These are phyloP conservation scores for Geosmithia morbida DNA, from an alignment of 2,329 filamentous ascomycete genomes.

Conservation along the genomic window DNA sequence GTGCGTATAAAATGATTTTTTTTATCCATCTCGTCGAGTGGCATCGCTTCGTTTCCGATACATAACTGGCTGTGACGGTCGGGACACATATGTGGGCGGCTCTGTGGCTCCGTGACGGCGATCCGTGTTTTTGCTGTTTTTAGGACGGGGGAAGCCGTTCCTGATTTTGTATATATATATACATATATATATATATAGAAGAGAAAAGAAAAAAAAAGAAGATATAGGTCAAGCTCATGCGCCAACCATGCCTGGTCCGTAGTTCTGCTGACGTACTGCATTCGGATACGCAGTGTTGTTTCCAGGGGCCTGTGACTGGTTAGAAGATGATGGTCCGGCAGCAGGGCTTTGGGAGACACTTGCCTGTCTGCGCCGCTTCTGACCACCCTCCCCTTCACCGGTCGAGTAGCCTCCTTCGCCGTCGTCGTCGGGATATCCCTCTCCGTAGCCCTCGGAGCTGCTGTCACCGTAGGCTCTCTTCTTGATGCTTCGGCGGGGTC, in stretches of 20 bases:
- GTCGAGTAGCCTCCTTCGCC: constrained; percentile 58
- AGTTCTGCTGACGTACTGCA: constrained; percentile 34
- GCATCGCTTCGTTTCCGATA: too few relatives aligned
- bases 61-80: too few relatives aligned
- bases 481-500: constrained; percentile 52
- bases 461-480: constrained; percentile 65
- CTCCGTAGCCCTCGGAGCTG: constrained; percentile 61
- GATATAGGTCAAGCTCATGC: too few relatives aligned
- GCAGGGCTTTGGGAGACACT: constrained; percentile 2
- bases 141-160: too few relatives aligned
- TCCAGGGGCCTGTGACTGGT: constrained; percentile 30
- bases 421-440: constrained; percentile 58
- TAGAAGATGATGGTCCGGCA: constrained; percentile 14
- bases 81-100: too few relatives aligned
- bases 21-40: too few relatives aligned
- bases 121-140: too few relatives aligned
- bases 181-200: too few relatives aligned
- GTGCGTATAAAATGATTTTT: too few relatives aligned
- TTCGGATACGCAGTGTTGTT: constrained; percentile 26
- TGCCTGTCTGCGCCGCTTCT: constrained; percentile 55
- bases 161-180: too few relatives aligned
- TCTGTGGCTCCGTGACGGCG: too few relatives aligned
- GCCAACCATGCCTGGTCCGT: constrained; percentile 43
- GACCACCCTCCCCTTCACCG: constrained; percentile 52
- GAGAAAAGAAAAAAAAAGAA: too few relatives aligned